Evolutionary conservation across 345 rosid genomes (phyloP).

Genomic region (Jatropha curcas): DNA sequence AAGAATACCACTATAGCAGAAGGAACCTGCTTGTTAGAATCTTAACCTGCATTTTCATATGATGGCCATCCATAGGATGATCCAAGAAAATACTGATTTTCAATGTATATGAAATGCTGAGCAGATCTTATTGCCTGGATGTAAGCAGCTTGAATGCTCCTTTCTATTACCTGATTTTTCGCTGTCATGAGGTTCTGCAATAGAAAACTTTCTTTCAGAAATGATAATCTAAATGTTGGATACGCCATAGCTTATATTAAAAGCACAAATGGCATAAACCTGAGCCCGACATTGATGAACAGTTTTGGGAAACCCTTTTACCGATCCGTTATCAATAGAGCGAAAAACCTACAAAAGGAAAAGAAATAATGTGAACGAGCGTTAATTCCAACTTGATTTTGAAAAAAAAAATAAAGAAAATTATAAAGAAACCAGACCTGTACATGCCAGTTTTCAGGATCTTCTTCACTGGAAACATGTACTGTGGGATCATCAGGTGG

Average conservation of each 20-base stretch:
- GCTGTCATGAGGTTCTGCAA: slow-evolving; percentile 75
- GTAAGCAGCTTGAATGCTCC: slow-evolving; percentile 93
- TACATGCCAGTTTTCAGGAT: slow-evolving; percentile 78
- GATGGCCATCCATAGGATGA: slow-evolving; percentile 97
- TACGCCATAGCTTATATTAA: neutral
- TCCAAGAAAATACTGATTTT: slow-evolving; percentile 97
- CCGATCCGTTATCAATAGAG: slow-evolving; percentile 83
- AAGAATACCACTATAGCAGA: neutral
- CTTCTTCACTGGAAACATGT: slow-evolving; percentile 52
- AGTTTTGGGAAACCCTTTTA: slow-evolving; percentile 77
- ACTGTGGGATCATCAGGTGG: slow-evolving; percentile 53
- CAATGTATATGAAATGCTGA: slow-evolving; percentile 89
- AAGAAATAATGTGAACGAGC: too few relatives aligned
- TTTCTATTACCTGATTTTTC: slow-evolving; percentile 73
- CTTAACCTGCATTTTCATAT: slow-evolving; percentile 76
- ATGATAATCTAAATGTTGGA: slow-evolving; percentile 6
- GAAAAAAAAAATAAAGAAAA: neutral
- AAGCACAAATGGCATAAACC: slow-evolving; percentile 38
- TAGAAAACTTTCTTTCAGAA: neutral
- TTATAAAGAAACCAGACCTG: slow-evolving; percentile 69
- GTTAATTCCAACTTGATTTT: neutral
- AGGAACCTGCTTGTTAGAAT: too few relatives aligned
- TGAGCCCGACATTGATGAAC: slow-evolving; percentile 39
- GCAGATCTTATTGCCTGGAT: slow-evolving; percentile 98
- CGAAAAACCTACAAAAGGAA: slow-evolving; percentile 61